Evolutionary conservation across 1,284 basidiomycete genomes (phyloP).

Genomic region (Leccinum pallidistipes): DNA sequence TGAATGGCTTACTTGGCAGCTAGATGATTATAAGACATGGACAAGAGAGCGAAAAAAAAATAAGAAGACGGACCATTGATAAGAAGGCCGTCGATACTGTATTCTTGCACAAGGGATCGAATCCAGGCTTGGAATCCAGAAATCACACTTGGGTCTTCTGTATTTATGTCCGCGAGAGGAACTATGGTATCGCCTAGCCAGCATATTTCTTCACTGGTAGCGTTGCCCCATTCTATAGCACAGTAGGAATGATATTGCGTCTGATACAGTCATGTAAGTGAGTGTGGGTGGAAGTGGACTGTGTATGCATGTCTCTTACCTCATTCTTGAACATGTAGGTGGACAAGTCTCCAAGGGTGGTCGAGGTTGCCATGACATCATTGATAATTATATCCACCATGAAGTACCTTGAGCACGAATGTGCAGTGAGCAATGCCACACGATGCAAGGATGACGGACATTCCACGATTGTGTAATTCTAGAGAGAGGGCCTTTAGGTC

Average conservation of each 20-base stretch:
- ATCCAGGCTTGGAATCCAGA: conserved; percentile 61
- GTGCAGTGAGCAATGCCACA: conserved; percentile 25
- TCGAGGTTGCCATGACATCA: conserved; percentile 63
- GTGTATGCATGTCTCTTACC: conserved; percentile 41
- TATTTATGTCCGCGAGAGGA: conserved; percentile 70
- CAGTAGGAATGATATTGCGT: conserved; percentile 41
- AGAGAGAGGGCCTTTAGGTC: conserved; percentile 61
- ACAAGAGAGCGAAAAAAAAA: neutral
- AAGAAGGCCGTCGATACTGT: conserved; percentile 65
- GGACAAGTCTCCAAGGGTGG: conserved; percentile 56
- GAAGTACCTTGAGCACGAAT: conserved; percentile 39
- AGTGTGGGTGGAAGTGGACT: conserved; percentile 1
- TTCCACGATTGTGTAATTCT: conserved; percentile 63
- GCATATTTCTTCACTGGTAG: conserved; percentile 67
- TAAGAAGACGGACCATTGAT: conserved; percentile 56
- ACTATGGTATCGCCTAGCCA: conserved; percentile 71
- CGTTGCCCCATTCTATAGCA: conserved; percentile 52
- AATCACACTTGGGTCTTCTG: conserved; percentile 62
- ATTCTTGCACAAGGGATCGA: conserved; percentile 52
- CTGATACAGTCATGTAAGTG: conserved; percentile 12
- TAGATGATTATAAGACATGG: conserved; percentile 7
- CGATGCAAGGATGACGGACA: conserved; percentile 43
- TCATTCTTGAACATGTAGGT: conserved; percentile 59
- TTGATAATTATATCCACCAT: conserved; percentile 80
- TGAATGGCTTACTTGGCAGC: conserved; percentile 57